These are phyloP conservation scores for Canna indica DNA, from an alignment of 176 grass and related monocot genomes.

Conservation along the genomic window DNA sequence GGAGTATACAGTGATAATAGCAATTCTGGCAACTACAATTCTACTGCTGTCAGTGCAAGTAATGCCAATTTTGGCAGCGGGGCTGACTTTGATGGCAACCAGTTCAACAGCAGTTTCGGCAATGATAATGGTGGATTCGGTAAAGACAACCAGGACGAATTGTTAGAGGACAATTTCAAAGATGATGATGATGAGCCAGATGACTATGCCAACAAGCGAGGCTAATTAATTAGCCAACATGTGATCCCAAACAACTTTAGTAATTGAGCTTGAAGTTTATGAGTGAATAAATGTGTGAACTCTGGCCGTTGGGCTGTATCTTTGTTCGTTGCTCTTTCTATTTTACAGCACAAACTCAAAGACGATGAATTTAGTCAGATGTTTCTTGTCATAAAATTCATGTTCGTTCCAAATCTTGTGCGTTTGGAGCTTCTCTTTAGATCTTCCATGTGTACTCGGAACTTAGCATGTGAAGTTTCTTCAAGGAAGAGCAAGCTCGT, in stretches of 20 bases:
- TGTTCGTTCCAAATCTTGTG: not conserved
- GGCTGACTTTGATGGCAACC: not conserved
- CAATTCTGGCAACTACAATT: conserved; percentile 1
- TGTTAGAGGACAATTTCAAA: conserved; percentile 30
- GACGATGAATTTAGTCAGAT: not conserved
- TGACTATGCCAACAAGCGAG: conserved; percentile 32
- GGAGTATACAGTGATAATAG: conserved; percentile 21
- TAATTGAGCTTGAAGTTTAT: not conserved
- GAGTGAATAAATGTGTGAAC: not conserved
- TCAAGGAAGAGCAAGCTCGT: no score
- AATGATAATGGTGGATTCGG: conserved; percentile 10
- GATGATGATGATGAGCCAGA: conserved; percentile 25
- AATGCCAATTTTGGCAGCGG: not conserved
- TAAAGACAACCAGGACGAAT: conserved; percentile 26
- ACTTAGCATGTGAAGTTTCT: no score
- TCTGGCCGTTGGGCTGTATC: not conserved
- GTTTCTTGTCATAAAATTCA: not conserved
- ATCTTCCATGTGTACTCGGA: no score
- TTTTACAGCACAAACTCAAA: not conserved
- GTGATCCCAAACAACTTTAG: not conserved
- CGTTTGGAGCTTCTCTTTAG: no score
- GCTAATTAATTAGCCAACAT: not conserved
- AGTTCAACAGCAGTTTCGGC: conserved; percentile 23
- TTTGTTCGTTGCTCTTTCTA: not conserved
- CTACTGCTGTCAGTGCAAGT: not conserved